These are phyloP conservation scores for Anthoceros angustus DNA, from an alignment of 225 moss, liverwort and hornwort species.

Conservation along the genomic window DNA sequence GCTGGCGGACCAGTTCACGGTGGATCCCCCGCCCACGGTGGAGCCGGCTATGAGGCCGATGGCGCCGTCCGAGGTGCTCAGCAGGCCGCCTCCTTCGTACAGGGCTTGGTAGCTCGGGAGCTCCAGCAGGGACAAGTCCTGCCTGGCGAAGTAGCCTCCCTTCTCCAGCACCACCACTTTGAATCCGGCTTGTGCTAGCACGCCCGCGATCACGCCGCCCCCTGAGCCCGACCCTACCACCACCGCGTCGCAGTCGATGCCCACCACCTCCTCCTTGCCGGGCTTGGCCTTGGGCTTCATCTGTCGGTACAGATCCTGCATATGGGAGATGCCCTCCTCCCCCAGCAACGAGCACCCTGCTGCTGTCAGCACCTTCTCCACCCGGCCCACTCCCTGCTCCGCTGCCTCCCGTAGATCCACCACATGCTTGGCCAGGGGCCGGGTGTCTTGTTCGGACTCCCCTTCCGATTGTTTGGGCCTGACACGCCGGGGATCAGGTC, in stretches of 20 bases:
- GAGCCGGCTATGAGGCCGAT: conserved; percentile 44
- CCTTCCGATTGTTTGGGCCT: conserved; percentile 2
- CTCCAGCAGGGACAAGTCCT: conserved; percentile 41
- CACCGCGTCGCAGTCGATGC: conserved; percentile 57
- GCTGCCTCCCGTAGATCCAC: neutral
- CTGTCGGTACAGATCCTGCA: neutral
- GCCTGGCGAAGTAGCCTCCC: conserved; percentile 38
- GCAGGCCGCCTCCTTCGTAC: conserved; percentile 46
- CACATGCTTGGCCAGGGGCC: conserved; percentile 11
- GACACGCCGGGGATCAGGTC: conserved; percentile 31
- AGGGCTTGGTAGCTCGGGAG: conserved; percentile 32
- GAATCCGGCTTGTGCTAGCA: conserved; percentile 49
- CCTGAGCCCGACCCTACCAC: conserved; percentile 80
- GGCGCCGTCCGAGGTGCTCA: conserved; percentile 31
- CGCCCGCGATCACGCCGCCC: conserved; percentile 63
- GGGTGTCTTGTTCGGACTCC: conserved; percentile 4
- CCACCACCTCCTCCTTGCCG: conserved; percentile 12
- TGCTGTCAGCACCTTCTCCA: neutral
- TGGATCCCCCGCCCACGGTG: conserved; percentile 72
- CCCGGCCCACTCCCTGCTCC: neutral
- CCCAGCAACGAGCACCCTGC: conserved; percentile 1
- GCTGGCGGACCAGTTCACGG: conserved; percentile 60
- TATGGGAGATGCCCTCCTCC: conserved; percentile 5
- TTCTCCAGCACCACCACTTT: conserved; percentile 68
- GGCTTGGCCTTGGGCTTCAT: neutral